Evolutionary conservation across 768 basidiomycete genomes (phyloP).

Genomic region (Dictyophora rubrovolvata): DNA sequence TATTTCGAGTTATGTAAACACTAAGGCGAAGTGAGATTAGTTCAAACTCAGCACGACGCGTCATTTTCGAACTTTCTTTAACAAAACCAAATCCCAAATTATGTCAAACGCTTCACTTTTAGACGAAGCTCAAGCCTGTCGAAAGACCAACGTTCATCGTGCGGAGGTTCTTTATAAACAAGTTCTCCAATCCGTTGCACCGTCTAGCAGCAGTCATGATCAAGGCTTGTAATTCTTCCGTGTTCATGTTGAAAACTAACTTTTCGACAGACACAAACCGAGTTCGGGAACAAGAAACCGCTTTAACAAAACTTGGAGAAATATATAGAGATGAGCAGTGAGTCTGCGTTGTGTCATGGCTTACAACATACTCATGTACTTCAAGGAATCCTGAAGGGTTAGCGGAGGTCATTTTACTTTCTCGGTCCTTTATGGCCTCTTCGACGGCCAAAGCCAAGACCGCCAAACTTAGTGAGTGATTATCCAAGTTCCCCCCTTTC

Average conservation of each 20-base stretch:
- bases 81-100: conserved; percentile 8
- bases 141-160: conserved; percentile 39
- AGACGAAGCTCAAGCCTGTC: conserved; percentile 42
- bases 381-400: conserved; percentile 74
- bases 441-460: conserved; percentile 97
- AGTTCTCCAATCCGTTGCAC: conserved; percentile 38
- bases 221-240: not conserved
- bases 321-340: conserved; percentile 81
- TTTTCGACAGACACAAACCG: not conserved
- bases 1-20: too few relatives aligned
- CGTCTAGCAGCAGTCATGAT: conserved; percentile 2
- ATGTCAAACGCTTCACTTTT: conserved; percentile 29
- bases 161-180: conserved; percentile 71
- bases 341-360: conserved; percentile 17
- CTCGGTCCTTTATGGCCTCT: conserved; percentile 71
- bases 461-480: conserved; percentile 75
- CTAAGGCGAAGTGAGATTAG: not conserved
- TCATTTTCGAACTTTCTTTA: not conserved
- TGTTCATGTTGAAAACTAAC: not conserved
- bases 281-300: conserved; percentile 66
- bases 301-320: conserved; percentile 77
- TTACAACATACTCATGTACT: not conserved
- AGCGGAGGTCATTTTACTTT: conserved; percentile 76
- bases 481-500: not conserved
- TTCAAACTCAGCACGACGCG: not conserved